A percentile compares a stretch with the other conserved stretches of the same genome.
Evolutionary conservation across 352 stramenopile genomes (phyloP).

Genomic region (Globisporangium cederbergense): DNA sequence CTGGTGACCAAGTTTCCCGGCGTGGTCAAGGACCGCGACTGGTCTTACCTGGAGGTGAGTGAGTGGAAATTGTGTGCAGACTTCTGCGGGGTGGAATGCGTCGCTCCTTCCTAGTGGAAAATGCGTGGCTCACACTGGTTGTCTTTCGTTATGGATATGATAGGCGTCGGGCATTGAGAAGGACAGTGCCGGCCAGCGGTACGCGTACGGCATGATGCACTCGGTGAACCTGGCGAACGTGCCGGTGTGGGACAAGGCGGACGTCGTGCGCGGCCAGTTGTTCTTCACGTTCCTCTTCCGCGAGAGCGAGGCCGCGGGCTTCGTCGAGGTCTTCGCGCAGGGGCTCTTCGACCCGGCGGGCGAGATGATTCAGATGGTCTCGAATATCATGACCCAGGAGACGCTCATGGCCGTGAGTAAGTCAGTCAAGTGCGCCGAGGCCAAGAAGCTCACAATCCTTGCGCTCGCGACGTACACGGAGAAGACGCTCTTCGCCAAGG

Average conservation of each 20-base stretch:
- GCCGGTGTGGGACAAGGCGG: constrained; percentile 25
- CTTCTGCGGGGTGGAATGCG: background rate
- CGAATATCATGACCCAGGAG: constrained; percentile 23
- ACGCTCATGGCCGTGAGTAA: constrained; percentile 26
- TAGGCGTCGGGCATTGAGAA: constrained; percentile 37
- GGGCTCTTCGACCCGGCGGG: constrained; percentile 38
- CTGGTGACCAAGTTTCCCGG: constrained; percentile 23
- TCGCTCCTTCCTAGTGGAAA: background rate
- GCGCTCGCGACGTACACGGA: constrained; percentile 13
- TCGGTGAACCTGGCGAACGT: constrained; percentile 40
- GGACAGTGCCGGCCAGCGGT: constrained; percentile 26
- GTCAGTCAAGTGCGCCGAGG: constrained; percentile 33
- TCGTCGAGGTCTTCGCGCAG: constrained; percentile 38
- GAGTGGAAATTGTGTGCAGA: background rate
- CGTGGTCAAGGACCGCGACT: constrained; percentile 44
- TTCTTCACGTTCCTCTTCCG: constrained; percentile 36
- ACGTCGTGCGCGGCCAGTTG: constrained; percentile 27
- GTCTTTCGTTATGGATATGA: constrained; percentile 1
- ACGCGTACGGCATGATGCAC: constrained; percentile 43
- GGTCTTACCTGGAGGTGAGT: constrained; percentile 23
- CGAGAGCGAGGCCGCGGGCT: constrained; percentile 24
- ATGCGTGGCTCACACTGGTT: background rate
- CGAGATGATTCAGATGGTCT: constrained; percentile 27
- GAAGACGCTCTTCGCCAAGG: constrained; percentile 6
- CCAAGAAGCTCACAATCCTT: constrained; percentile 55